These are phyloP conservation scores for Arachis monticola DNA, from an alignment of 331 rosid species.

Conservation along the genomic window DNA sequence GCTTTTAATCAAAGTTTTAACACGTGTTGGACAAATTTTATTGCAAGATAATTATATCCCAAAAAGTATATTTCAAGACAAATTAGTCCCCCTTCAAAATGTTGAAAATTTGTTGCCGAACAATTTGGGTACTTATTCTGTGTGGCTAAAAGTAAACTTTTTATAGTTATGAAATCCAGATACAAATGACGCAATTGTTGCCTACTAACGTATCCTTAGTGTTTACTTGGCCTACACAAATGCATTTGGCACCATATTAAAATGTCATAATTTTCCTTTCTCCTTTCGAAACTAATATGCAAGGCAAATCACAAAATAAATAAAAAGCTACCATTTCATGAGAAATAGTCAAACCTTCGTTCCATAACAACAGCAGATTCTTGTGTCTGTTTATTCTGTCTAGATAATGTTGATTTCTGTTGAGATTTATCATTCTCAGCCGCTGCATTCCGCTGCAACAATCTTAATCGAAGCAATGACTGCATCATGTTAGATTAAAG, in stretches of 20 bases:
- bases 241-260: neutral
- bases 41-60: too few relatives aligned
- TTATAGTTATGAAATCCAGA: neutral
- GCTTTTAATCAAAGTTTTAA: too few relatives aligned
- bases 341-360: constrained; percentile 58
- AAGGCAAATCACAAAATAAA: neutral
- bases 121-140: too few relatives aligned
- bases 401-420: constrained; percentile 39
- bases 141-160: neutral
- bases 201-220: too few relatives aligned
- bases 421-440: constrained; percentile 38
- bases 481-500: constrained; percentile 36
- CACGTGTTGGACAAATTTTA: too few relatives aligned
- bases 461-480: constrained; percentile 76
- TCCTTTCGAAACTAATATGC: neutral
- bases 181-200: too few relatives aligned
- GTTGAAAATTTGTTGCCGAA: too few relatives aligned
- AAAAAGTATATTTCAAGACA: too few relatives aligned
- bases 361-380: constrained; percentile 71
- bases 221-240: neutral
- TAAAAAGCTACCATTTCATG: neutral
- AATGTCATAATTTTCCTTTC: neutral
- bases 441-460: constrained; percentile 56
- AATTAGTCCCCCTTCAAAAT: too few relatives aligned
- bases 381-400: constrained; percentile 44